Base-by-base conservation (phyloP, 495 filamentous ascomycete species). In the Wilcoxina mikolae region DNA sequence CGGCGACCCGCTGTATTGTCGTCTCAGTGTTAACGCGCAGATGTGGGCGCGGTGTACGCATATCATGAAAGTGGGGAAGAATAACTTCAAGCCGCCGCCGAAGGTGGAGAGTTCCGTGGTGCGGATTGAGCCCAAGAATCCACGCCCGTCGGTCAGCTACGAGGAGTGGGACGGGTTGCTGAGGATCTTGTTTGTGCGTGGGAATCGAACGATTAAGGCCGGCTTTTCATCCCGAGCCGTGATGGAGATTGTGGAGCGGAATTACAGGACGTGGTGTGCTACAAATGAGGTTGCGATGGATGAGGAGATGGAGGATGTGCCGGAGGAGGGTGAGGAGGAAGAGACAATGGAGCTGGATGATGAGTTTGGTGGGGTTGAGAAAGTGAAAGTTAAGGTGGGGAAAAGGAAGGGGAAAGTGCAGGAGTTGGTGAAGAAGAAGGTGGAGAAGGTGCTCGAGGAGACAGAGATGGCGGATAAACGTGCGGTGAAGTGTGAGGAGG, bases 101-200 rank as follows among this genome's bases (percentile, higher is more conserved):
- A 76, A 83, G 63, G 90, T 96, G 18, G 90, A 96, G 68, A 84
- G 78, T 11, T 85, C 79, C 54, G 87, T 89, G n/a, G 76, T 87
- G 47, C 68, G 81, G 28, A 73, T 94, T 45, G 78, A 85, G 56
- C 82, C 82, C 7, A 87, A 94, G 71, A 73, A 77, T 27, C 87
- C 88, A 12, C 68, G 88, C 20, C 91, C 90, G 43, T 78, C 84
- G 54, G 83, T 95, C 48, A 84, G 79, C 59, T 95, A 89, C 66
- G 85, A 93, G 46, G 90, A 96, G 69, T 95, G 88, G 80, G 90
- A 96, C 66, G 90, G 90, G 0, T 71, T 96, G 56, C 65, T 96
- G 59, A 68, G 90, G 46, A 81, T 96, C 31, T 80, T 76, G 47
- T 96, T 96, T 68, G 80, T 85, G 49, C 71, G 83, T 43, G 82